These are phyloP conservation scores for Lathyrus tuberosus DNA, from an alignment of 306 rosid genomes.

Conservation along the genomic window DNA sequence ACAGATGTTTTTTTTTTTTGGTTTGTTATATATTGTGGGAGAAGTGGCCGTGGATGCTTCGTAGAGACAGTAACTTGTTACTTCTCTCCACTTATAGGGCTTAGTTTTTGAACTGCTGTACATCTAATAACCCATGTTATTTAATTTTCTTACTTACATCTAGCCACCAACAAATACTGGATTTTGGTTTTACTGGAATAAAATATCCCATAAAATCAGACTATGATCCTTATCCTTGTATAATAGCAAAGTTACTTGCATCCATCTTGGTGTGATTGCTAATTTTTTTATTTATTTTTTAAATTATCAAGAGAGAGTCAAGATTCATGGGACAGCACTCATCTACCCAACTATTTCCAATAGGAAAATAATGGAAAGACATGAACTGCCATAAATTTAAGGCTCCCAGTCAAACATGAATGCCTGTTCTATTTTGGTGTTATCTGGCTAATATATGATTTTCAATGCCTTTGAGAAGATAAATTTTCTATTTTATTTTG, in stretches of 20 bases:
- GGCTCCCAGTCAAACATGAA: constrained; percentile 11
- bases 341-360: background rate
- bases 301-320: constrained; percentile 4
- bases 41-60: constrained; percentile 22
- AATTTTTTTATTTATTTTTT: background rate
- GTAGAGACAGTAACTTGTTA: constrained; percentile 18
- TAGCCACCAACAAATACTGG: constrained; percentile 27
- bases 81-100: constrained; percentile 11
- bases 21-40: constrained; percentile 20
- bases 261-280: constrained; percentile 13
- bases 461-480: constrained; percentile 23
- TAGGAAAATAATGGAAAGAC: constrained; percentile 27
- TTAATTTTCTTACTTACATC: constrained; percentile 2
- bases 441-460: constrained; percentile 7
- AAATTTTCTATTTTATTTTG: constrained; percentile 10
- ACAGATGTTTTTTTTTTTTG: constrained; percentile 8
- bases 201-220: constrained; percentile 7
- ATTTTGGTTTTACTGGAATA: constrained; percentile 20
- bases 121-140: background rate
- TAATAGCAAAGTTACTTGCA: constrained; percentile 14
- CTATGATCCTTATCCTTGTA: constrained; percentile 2
- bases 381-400: constrained; percentile 11
- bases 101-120: background rate
- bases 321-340: constrained; percentile 21
- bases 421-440: constrained; percentile 23